Evolutionary conservation across 306 rosid genomes (phyloP), one percentile per base, ranked within the genome.

Genomic region (Quercus wislizeni): DNA sequence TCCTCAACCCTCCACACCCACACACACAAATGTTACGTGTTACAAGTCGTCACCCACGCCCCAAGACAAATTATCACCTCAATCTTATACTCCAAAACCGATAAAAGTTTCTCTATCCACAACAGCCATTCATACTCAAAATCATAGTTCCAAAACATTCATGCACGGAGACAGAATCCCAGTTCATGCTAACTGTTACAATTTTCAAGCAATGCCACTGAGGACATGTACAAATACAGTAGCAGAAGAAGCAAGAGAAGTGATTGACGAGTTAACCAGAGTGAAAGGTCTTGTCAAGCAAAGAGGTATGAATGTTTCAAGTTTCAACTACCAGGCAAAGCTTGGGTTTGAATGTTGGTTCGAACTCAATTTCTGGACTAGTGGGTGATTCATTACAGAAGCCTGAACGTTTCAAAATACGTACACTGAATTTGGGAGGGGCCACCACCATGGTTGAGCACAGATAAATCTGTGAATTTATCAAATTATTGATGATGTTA

Each of bases 371-470:
- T 56, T 55, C 18, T 3, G 73, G 71, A 73, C n/a, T 64, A 25
- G 5, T n/a, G 31, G 71, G 55, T 69, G 68, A 83, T 1, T 78
- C 56, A 13, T 25, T 51, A 19, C 27, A 28, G 15, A 77, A 63
- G 76, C 85, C 71, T 27, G 80, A 43, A 57, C 77, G 78, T 35
- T 84, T 84, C 82, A 84, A 80, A 76, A 61, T 84, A 38, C 74
- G 78, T 33, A 77, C 75, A 59, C 15, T 59, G 38, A 65, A 71
- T 74, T 73, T 65, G 21, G 77, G 33, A 28, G 82, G 27, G 20
- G 46, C 46, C 46, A 67, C 51, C 41, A 7, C 46, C 23, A 33
- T 18, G 6, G 6, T 0, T 11, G 51, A 67, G 7, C 10, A 31
- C 46, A 67, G 33, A 67, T 18, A 33, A 33, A 65, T 65, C 3